Percentiles rank a stretch among this genome's conserved stretches.
Conservation (phyloP, 345 rosid genomes). For the Crucihimalaya himalaica region DNA sequence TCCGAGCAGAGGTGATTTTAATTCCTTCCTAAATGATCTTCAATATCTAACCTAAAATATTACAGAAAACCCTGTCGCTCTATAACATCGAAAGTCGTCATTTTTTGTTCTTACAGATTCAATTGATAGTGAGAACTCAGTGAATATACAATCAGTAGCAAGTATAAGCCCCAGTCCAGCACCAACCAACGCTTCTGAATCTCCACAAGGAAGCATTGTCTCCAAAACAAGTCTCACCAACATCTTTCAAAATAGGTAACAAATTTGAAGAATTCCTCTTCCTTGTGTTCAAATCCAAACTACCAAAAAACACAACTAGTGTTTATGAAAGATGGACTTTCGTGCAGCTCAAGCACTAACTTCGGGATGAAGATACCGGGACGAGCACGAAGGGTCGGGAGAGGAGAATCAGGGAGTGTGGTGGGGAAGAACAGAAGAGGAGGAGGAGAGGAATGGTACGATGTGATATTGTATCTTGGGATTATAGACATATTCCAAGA, state of each 20-base stretch:
- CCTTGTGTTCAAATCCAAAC: neutral
- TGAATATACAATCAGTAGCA: slow-evolving; percentile 23
- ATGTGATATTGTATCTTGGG: slow-evolving; percentile 49
- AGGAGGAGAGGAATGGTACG: slow-evolving; percentile 38
- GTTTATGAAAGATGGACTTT: neutral
- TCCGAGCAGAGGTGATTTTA: slow-evolving; percentile 37
- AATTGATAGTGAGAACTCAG: slow-evolving; percentile 36
- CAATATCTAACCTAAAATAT: neutral
- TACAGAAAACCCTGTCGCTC: neutral
- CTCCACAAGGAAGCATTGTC: slow-evolving; percentile 32
- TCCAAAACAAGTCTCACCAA: slow-evolving; percentile 19
- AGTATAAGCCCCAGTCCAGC: slow-evolving; percentile 31
- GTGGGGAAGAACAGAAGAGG: slow-evolving; percentile 16
- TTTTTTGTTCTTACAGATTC: slow-evolving; percentile 26
- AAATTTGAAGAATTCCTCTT: neutral
- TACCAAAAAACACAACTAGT: neutral
- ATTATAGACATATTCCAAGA: slow-evolving; percentile 52
- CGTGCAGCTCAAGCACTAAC: slow-evolving; percentile 42
- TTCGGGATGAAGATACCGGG: slow-evolving; percentile 51
- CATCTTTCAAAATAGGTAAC: slow-evolving; percentile 43
- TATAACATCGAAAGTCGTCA: neutral
- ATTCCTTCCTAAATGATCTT: neutral
- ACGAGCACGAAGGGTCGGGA: slow-evolving; percentile 42
- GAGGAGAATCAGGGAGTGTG: slow-evolving; percentile 26
- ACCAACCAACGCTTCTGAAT: slow-evolving; percentile 28